A percentile compares a stretch with the other conserved stretches of the same genome.
Evolutionary conservation across 768 basidiomycete genomes (phyloP).

Genomic region (Strobilomyces dryophilus): DNA sequence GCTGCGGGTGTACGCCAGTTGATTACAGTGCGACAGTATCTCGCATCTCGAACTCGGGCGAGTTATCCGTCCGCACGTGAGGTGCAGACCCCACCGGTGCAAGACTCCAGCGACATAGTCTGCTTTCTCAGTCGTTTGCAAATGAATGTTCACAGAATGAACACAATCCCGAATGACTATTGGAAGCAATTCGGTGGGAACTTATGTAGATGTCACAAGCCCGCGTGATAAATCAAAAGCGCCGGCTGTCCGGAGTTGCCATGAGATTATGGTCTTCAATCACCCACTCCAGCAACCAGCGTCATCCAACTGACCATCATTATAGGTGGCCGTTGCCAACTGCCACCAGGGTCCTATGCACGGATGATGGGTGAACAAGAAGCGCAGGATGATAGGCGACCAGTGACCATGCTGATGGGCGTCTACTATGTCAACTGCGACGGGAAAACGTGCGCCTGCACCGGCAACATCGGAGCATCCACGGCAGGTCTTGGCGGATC

Average conservation of each 20-base stretch:
- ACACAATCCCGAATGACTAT: too few relatives aligned
- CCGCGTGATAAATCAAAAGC: too few relatives aligned
- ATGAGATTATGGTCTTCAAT: not conserved
- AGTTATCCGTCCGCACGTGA: too few relatives aligned
- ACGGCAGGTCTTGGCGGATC: too few relatives aligned
- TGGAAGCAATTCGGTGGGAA: too few relatives aligned
- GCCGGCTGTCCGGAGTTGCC: too few relatives aligned
- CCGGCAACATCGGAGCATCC: too few relatives aligned
- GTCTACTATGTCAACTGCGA: not conserved
- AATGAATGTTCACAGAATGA: too few relatives aligned
- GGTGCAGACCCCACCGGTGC: too few relatives aligned
- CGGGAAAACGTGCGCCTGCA: not conserved
- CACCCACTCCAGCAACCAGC: conserved; percentile 5
- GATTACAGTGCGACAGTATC: not conserved
- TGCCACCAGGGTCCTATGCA: conserved; percentile 8
- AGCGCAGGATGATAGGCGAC: not conserved
- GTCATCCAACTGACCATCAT: conserved; percentile 2
- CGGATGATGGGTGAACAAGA: not conserved
- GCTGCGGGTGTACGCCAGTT: not conserved
- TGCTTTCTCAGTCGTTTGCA: too few relatives aligned
- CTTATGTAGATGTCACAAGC: too few relatives aligned
- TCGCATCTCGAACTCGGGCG: not conserved
- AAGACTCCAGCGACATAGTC: not conserved
- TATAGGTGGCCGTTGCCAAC: not conserved
- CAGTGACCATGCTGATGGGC: not conserved